Conservation (phyloP, 2,329 filamentous ascomycete genomes). For the Colletotrichum lupini region DNA sequence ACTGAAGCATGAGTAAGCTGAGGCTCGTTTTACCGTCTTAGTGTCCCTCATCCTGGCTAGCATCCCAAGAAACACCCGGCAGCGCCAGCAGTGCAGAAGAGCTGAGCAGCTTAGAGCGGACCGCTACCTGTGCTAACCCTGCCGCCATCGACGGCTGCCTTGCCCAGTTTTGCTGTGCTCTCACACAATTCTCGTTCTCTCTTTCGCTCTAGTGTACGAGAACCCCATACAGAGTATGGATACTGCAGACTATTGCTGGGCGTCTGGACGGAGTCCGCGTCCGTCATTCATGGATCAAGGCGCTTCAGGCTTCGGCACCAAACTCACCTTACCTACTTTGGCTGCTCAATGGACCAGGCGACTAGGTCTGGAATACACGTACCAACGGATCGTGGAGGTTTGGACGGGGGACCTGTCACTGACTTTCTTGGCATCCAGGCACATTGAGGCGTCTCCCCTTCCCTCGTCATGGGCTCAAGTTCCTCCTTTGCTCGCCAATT, state of each 20-base stretch:
- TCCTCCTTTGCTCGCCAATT: background rate
- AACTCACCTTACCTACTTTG: background rate
- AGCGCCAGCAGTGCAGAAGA: no score
- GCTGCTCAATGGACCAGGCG: no score
- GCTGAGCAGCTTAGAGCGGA: background rate
- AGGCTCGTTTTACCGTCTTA: slow-evolving; percentile 2
- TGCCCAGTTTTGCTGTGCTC: background rate
- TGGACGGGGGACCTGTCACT: background rate
- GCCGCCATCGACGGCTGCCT: background rate
- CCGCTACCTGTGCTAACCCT: background rate
- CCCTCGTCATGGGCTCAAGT: background rate
- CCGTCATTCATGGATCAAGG: background rate
- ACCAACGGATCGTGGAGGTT: background rate
- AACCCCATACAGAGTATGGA: no score
- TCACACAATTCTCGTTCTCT: no score
- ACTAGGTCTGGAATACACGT: background rate
- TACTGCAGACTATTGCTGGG: no score
- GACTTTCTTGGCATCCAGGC: background rate
- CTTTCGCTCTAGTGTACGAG: background rate
- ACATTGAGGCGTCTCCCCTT: background rate
- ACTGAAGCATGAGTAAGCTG: slow-evolving; percentile 22
- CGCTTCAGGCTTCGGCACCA: background rate
- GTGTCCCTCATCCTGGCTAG: background rate
- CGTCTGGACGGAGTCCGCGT: background rate
- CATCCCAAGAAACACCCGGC: background rate